Evolutionary conservation across 2,329 filamentous ascomycete genomes (phyloP).

Genomic region (Aspergillus fijiensis): DNA sequence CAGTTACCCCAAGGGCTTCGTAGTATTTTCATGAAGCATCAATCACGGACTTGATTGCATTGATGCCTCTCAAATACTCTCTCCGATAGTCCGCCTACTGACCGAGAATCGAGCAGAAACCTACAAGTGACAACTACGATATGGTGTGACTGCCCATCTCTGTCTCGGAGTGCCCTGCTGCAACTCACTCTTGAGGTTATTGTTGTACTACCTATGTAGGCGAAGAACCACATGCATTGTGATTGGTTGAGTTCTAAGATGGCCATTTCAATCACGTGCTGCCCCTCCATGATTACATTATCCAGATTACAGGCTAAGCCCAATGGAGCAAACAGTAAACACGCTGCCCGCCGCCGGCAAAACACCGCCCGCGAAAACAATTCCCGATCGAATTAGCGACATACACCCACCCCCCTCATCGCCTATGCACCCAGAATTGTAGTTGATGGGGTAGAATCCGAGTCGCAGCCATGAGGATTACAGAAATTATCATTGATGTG

Average conservation of each 20-base stretch:
- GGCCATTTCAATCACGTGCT: conserved; percentile 2
- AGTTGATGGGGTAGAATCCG: conserved; percentile 28
- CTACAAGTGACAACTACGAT: too few relatives aligned
- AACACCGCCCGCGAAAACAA: conserved; percentile 26
- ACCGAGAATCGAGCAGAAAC: too few relatives aligned
- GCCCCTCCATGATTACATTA: conserved; percentile 23
- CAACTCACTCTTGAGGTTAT: neutral
- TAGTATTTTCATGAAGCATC: too few relatives aligned
- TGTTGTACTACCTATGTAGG: neutral
- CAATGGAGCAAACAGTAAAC: conserved; percentile 37
- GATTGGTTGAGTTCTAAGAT: neutral
- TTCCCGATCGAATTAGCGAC: conserved; percentile 5
- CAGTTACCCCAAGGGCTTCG: too few relatives aligned
- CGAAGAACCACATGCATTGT: neutral
- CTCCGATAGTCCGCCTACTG: too few relatives aligned
- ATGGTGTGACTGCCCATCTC: too few relatives aligned
- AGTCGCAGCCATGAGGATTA: conserved; percentile 47
- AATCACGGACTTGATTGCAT: too few relatives aligned
- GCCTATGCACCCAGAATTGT: conserved; percentile 31
- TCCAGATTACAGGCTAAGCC: conserved; percentile 24
- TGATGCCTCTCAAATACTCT: too few relatives aligned
- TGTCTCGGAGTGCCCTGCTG: neutral
- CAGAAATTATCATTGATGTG: conserved; percentile 51
- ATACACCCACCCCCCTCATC: conserved; percentile 9
- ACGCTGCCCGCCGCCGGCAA: conserved; percentile 25